A percentile compares a stretch with the other conserved stretches of the same genome.
Evolutionary conservation across 441 rosid species (phyloP).

Genomic region (Croton laevigatus): DNA sequence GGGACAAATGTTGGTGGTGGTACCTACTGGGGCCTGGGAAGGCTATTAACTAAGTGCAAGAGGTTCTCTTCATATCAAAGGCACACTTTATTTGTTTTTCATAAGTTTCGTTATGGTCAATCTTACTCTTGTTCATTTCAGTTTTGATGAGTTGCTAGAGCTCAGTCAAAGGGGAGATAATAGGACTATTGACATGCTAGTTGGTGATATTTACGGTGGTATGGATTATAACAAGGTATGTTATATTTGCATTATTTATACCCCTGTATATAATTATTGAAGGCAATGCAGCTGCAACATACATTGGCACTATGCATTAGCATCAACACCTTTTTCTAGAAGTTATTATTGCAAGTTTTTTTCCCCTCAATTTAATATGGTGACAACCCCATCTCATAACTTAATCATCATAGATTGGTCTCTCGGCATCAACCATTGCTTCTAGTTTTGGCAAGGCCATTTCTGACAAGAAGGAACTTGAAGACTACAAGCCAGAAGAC

Average conservation of each 20-base stretch:
- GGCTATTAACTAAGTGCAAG: slow-evolving; percentile 92
- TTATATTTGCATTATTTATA: slow-evolving; percentile 17
- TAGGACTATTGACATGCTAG: slow-evolving; percentile 95
- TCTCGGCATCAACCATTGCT: slow-evolving; percentile 97
- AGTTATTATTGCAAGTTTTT: not conserved
- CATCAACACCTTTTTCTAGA: not conserved
- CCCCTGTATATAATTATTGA: slow-evolving; percentile 12
- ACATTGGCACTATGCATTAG: slow-evolving; percentile 14
- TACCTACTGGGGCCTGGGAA: slow-evolving; percentile 98
- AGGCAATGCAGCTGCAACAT: slow-evolving; percentile 11
- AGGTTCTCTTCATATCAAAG: slow-evolving; percentile 47
- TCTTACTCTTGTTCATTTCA: slow-evolving; percentile 29
- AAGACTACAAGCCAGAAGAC: slow-evolving; percentile 94
- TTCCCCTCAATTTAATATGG: not conserved
- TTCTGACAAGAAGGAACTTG: slow-evolving; percentile 87
- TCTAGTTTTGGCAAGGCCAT: slow-evolving; percentile 97
- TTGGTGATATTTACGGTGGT: slow-evolving; percentile 99
- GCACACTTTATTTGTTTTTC: slow-evolving; percentile 7
- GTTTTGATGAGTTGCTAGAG: slow-evolving; percentile 97
- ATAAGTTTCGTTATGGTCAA: slow-evolving; percentile 8
- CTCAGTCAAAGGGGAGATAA: slow-evolving; percentile 98
- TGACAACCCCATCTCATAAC: slow-evolving; percentile 11
- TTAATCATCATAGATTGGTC: slow-evolving; percentile 67
- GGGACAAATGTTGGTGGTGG: slow-evolving; percentile 99
- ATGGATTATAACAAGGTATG: slow-evolving; percentile 94